Evolutionary conservation across 192 early-diverging fungal species (phyloP).

Genomic region (Coemansia sp.): DNA sequence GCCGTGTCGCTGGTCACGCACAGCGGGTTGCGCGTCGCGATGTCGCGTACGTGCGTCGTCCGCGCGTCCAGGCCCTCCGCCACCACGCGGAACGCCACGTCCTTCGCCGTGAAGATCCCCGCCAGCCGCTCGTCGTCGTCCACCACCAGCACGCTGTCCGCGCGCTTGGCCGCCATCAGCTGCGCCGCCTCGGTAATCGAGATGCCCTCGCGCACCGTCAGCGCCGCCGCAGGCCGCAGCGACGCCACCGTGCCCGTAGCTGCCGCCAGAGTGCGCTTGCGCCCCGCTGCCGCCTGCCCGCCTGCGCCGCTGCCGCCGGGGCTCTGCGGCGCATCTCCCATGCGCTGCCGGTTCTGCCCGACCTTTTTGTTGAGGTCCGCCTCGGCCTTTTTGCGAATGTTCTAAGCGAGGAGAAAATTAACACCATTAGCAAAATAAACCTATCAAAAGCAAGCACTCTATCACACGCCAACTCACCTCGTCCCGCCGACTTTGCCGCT

Average conservation of each 20-base stretch:
- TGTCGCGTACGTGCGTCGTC: slow-evolving; percentile 70
- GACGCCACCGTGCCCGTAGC: slow-evolving; percentile 82
- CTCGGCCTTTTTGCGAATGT: slow-evolving; percentile 73
- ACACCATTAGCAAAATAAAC: neutral
- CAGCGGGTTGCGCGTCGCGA: slow-evolving; percentile 89
- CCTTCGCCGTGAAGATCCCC: slow-evolving; percentile 98
- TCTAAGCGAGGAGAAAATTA: slow-evolving; percentile 35
- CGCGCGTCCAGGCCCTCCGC: slow-evolving; percentile 66
- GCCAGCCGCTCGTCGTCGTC: slow-evolving; percentile 85
- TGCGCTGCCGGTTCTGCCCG: slow-evolving; percentile 38
- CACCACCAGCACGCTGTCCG: slow-evolving; percentile 93
- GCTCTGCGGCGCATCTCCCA: slow-evolving; percentile 16
- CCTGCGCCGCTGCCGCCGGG: slow-evolving; percentile 7
- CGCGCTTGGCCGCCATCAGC: slow-evolving; percentile 95
- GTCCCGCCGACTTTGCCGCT: slow-evolving; percentile 45
- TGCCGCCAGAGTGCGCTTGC: slow-evolving; percentile 23
- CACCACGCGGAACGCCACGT: slow-evolving; percentile 92
- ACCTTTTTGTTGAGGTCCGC: slow-evolving; percentile 65
- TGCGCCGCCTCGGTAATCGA: slow-evolving; percentile 79
- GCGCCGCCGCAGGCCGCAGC: slow-evolving; percentile 75
- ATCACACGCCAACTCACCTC: slow-evolving; percentile 20
- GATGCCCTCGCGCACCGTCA: slow-evolving; percentile 77
- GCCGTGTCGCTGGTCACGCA: slow-evolving; percentile 78
- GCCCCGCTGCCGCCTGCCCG: slow-evolving; percentile 6
- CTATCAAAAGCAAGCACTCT: neutral